These are phyloP conservation scores for Ophiocordyceps australis DNA, from an alignment of 2,329 filamentous ascomycete species.

Conservation along the genomic window DNA sequence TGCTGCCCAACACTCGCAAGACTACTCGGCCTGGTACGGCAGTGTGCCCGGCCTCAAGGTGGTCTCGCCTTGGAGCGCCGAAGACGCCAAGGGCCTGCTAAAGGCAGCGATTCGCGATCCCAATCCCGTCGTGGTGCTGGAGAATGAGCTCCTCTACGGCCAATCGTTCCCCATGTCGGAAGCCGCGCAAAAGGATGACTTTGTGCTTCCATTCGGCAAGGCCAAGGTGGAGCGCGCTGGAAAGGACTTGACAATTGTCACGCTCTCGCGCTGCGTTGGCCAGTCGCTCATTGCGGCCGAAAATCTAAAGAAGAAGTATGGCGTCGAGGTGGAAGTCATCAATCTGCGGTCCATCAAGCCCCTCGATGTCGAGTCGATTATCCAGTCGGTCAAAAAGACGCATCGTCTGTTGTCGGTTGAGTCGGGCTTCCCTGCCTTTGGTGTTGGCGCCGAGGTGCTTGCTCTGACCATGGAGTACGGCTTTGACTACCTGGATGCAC, in stretches of 20 bases:
- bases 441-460: slow-evolving; percentile 82
- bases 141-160: slow-evolving; percentile 87
- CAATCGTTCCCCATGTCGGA: slow-evolving; percentile 94
- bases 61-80: slow-evolving; percentile 85
- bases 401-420: slow-evolving; percentile 80
- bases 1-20: slow-evolving; percentile 94
- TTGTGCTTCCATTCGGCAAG: slow-evolving; percentile 94
- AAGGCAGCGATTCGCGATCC: slow-evolving; percentile 97
- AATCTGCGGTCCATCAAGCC: slow-evolving; percentile 97
- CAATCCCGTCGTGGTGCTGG: slow-evolving; percentile 84
- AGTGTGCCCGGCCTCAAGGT: slow-evolving; percentile 97
- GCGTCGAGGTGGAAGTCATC: slow-evolving; percentile 88
- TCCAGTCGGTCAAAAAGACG: slow-evolving; percentile 98
- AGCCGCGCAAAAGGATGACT: slow-evolving; percentile 88
- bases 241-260: slow-evolving; percentile 91
- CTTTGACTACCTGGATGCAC: slow-evolving; percentile 93
- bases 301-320: slow-evolving; percentile 88
- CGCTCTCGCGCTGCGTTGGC: slow-evolving; percentile 87
- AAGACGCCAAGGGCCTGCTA: slow-evolving; percentile 94
- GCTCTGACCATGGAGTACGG: slow-evolving; percentile 93
- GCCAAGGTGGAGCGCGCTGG: slow-evolving; percentile 95
- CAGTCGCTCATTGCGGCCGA: slow-evolving; percentile 80
- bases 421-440: slow-evolving; percentile 91
- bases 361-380: slow-evolving; percentile 82
- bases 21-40: slow-evolving; percentile 97